Conservation (phyloP, 2,329 filamentous ascomycete genomes). For the Tolypocladium amazonense region DNA sequence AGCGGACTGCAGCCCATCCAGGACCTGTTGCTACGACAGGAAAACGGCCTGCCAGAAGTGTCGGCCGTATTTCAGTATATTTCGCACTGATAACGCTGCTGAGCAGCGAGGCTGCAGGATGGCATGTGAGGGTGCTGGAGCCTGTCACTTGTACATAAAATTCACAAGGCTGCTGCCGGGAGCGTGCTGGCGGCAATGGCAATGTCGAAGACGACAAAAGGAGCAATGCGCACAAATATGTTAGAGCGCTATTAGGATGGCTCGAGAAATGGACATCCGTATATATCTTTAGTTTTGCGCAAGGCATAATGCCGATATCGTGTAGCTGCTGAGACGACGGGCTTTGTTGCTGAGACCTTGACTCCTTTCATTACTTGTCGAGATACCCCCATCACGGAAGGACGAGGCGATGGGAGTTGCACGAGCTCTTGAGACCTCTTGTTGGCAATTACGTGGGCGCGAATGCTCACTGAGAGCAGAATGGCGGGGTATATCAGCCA, state of each 20-base stretch:
- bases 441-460: background rate
- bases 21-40: conserved; percentile 81
- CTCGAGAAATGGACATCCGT: background rate
- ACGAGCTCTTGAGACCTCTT: background rate
- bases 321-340: background rate
- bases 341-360: background rate
- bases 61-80: conserved; percentile 99
- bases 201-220: background rate
- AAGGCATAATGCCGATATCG: too few species aligned
- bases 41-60: conserved; percentile 66
- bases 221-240: background rate
- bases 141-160: background rate
- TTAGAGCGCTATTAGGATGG: too few species aligned
- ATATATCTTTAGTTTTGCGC: background rate
- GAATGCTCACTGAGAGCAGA: background rate
- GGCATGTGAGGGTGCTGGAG: background rate
- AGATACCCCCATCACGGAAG: background rate
- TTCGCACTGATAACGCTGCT: conserved; percentile 53
- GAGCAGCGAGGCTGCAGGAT: background rate
- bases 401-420: background rate
- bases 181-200: background rate
- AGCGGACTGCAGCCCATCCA: conserved; percentile 72
- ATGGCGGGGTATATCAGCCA: background rate
- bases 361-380: background rate
- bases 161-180: background rate